These are phyloP conservation scores for Exserohilum turcica DNA, from an alignment of 2,329 filamentous ascomycete species.

Conservation along the genomic window DNA sequence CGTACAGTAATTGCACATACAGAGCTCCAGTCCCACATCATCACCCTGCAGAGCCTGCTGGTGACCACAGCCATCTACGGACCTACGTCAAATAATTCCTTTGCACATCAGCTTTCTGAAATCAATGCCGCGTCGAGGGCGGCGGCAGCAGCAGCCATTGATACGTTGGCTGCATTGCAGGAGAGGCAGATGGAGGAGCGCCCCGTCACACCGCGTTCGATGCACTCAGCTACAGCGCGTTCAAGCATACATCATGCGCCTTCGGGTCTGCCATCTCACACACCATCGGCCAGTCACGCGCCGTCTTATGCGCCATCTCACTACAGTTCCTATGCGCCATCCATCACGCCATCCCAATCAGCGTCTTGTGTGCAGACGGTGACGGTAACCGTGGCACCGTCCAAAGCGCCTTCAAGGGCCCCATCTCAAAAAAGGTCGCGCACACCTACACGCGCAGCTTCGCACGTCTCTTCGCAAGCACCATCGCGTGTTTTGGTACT, in stretches of 20 bases:
- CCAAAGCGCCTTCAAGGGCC: conserved; percentile 1
- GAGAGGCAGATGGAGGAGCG: conserved; percentile 30
- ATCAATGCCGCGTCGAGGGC: conserved; percentile 39
- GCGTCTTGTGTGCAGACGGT: neutral
- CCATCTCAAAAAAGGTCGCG: neutral
- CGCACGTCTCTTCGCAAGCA: conserved; percentile 12
- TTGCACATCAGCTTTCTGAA: conserved; percentile 39
- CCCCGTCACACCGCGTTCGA: conserved; percentile 22
- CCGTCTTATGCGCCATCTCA: conserved; percentile 1
- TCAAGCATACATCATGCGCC: conserved; percentile 8
- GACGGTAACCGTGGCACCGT: neutral
- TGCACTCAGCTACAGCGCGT: conserved; percentile 17
- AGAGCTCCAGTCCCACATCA: conserved; percentile 43
- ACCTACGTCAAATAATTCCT: conserved; percentile 39
- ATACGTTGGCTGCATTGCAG: conserved; percentile 34
- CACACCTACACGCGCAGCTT: neutral
- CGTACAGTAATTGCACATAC: conserved; percentile 37
- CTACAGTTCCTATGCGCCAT: neutral
- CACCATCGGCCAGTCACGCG: neutral
- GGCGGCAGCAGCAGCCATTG: conserved; percentile 36
- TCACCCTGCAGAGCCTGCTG: conserved; percentile 40
- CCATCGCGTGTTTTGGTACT: conserved; percentile 18
- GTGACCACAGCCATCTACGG: conserved; percentile 45
- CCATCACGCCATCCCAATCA: conserved; percentile 3
- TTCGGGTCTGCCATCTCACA: neutral